Base-by-base conservation (phyloP, 176 grass and related monocot species). In the Triticum dicoccoides region DNA sequence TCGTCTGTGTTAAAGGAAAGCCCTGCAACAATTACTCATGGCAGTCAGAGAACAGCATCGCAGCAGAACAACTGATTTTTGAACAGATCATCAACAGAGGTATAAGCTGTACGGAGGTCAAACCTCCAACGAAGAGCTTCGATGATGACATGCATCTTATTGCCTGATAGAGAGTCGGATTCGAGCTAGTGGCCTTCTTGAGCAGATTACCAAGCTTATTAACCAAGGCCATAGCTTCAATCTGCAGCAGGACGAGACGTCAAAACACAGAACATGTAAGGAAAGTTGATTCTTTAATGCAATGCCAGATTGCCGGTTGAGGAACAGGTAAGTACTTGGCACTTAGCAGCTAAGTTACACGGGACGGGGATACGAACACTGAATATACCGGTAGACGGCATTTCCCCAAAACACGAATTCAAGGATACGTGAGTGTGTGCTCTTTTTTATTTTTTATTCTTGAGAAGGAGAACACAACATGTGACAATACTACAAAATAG, bases 131-230 rank as follows among this genome's bases (percentile, higher is more conserved):
- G 72, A 99, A 96, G 18, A 96, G 64, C 90, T 97, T 99, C 37
- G 97, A 96, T 32, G 95, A 93, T 71, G 97, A 96, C 97, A 99
- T 99, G 90, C 87, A 99, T 94, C 97, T 71, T 81, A 96, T 87
- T 59, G 97, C 78, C 58, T 99, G 94, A 58, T 83, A 91, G 21
- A 99, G 44, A 54, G 90, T 68, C 11, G 87, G 89, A 78, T 79
- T 93, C 4, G 89, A 88, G 61, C 90, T 83, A 0, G 88, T 87
- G 51, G 85, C 82, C 78, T 91, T 87, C 94, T 99, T 97, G 39
- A 99, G 80, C 14, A 99, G 85, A 84, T 49, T 73, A 49, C 97
- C 90, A 71, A 99, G 62, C 80, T 88, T 99, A 83, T 85, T 90
- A 21, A 83, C 75, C 23, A 99, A 79, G 8, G 89, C 92, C 97